Evolutionary conservation across 2,329 filamentous ascomycete genomes (phyloP).

Genomic region (Periconia macrospinosa): DNA sequence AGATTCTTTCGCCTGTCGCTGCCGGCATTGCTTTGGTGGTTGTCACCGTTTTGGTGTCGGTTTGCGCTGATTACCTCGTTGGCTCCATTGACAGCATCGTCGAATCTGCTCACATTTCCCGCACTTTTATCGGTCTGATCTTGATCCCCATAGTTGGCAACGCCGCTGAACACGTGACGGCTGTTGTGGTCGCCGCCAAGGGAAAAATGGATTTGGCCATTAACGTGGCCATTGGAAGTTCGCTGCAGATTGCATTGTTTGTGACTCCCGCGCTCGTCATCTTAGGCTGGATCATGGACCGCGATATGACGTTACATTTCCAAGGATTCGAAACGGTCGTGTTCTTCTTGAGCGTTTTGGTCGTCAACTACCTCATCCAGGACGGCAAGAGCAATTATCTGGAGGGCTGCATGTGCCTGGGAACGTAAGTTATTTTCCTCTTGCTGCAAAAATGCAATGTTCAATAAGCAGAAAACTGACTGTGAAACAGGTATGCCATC

Average conservation of each 20-base stretch:
- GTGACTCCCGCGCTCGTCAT: slow-evolving; percentile 61
- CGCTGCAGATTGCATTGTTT: slow-evolving; percentile 60
- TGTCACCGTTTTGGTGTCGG: slow-evolving; percentile 52
- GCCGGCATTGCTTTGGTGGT: slow-evolving; percentile 51
- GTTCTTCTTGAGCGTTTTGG: slow-evolving; percentile 80
- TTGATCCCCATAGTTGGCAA: slow-evolving; percentile 61
- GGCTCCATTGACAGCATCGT: slow-evolving; percentile 59
- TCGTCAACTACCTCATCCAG: slow-evolving; percentile 84
- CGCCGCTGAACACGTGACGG: slow-evolving; percentile 59
- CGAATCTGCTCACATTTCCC: slow-evolving; percentile 53
- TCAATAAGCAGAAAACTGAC: not conserved
- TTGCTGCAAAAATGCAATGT: not conserved
- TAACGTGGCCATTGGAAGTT: slow-evolving; percentile 57
- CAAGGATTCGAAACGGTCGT: slow-evolving; percentile 87
- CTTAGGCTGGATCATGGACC: slow-evolving; percentile 57
- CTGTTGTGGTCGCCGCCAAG: slow-evolving; percentile 58
- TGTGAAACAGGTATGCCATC: slow-evolving; percentile 53
- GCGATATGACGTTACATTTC: slow-evolving; percentile 72
- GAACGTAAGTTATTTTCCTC: slow-evolving; percentile 38
- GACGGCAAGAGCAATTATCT: slow-evolving; percentile 87
- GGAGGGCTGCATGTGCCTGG: slow-evolving; percentile 68
- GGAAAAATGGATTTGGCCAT: slow-evolving; percentile 62
- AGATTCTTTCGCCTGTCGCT: slow-evolving; percentile 49
- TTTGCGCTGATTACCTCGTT: slow-evolving; percentile 59
- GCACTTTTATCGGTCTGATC: slow-evolving; percentile 61